Evolutionary conservation across 345 rosid species (phyloP).

Genomic region (Melaleuca alternifolia): DNA sequence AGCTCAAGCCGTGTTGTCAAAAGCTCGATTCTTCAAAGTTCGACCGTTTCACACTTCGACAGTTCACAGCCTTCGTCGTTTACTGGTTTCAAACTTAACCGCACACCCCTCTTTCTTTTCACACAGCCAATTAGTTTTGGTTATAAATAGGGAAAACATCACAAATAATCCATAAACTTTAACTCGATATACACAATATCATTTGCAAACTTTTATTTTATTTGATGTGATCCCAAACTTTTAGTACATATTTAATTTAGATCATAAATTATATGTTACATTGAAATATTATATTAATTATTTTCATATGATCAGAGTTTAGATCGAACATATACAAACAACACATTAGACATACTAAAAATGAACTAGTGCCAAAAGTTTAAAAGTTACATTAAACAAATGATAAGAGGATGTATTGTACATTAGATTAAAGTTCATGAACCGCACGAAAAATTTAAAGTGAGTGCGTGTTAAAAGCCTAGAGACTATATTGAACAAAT

Average conservation of each 20-base stretch:
- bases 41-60: not conserved
- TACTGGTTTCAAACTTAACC: not conserved
- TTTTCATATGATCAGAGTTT: too few relatives aligned
- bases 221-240: accelerated
- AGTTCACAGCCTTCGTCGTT: not conserved
- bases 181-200: accelerated
- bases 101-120: not conserved
- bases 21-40: not conserved
- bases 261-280: too few relatives aligned
- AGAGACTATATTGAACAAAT: too few relatives aligned
- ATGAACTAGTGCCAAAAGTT: too few relatives aligned
- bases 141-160: not conserved
- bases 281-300: too few relatives aligned
- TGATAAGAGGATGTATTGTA: accelerated
- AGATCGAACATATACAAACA: too few relatives aligned
- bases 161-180: not conserved
- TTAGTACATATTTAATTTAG: too few relatives aligned
- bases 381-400: too few relatives aligned
- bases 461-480: too few relatives aligned
- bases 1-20: not conserved
- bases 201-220: not conserved
- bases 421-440: not conserved
- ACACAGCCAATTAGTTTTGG: not conserved
- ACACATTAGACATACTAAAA: too few relatives aligned
- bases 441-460: too few relatives aligned